phyloP scores from a whole-genome alignment of 202 grass and related monocot species.

The Bolboschoenoplectus hybrid region DNA sequence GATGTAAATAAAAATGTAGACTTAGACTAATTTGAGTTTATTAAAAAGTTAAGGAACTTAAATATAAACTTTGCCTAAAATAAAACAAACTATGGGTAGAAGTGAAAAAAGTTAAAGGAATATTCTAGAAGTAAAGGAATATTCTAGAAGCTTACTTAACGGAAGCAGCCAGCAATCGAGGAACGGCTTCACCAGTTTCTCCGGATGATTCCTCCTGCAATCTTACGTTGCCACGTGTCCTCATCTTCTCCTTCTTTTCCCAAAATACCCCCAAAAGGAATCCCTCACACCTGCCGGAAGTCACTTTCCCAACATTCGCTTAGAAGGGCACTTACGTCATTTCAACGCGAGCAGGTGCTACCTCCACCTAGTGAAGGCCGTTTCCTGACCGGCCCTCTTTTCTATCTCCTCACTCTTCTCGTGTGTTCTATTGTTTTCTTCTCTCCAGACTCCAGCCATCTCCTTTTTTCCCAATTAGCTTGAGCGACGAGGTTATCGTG shows the following conservation, averaged over 20 bases:
- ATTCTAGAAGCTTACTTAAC: too few relatives aligned
- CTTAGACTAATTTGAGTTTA: too few relatives aligned
- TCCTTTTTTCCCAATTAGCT: background rate
- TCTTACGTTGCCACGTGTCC: background rate
- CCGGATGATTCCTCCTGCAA: background rate
- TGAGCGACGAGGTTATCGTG: background rate
- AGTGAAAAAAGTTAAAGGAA: background rate
- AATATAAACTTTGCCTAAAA: too few relatives aligned
- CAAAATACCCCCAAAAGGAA: background rate
- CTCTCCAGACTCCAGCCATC: background rate
- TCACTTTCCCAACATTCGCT: background rate
- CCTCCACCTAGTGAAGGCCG: slow-evolving; percentile 60
- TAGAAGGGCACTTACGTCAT: slow-evolving; percentile 41
- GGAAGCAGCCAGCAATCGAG: background rate
- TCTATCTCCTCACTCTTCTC: background rate
- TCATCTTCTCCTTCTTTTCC: slow-evolving; percentile 4
- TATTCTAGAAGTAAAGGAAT: background rate
- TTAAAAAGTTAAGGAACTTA: too few relatives aligned
- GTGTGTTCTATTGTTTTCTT: background rate
- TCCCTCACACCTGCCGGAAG: background rate
- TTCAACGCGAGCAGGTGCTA: background rate
- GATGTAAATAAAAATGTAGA: too few relatives aligned
- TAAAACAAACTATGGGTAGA: too few relatives aligned
- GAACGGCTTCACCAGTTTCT: background rate
- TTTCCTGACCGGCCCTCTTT: slow-evolving; percentile 53